phyloP scores from a whole-genome alignment of 2,329 filamentous ascomycete genomes.

The Colletotrichum echinochloae region DNA sequence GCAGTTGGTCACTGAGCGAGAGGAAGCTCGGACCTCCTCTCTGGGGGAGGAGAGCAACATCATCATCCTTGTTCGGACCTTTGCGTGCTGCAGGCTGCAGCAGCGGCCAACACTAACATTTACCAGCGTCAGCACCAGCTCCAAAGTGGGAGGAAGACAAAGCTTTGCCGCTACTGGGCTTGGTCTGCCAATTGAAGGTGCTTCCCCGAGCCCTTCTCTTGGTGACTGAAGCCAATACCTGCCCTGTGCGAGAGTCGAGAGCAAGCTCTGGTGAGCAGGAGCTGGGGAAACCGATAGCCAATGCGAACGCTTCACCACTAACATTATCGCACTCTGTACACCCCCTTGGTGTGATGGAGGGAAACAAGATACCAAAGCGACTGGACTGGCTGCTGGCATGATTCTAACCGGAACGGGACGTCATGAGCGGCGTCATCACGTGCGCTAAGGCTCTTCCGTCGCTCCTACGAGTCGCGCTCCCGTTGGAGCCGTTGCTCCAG shows the following conservation, averaged over 20 bases:
- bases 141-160: slow-evolving; percentile 5
- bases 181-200: neutral
- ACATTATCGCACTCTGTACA: neutral
- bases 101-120: neutral
- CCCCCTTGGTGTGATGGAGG: slow-evolving; percentile 8
- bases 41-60: slow-evolving; percentile 24
- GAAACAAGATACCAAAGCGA: neutral
- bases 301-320: slow-evolving; percentile 12
- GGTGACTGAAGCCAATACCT: neutral
- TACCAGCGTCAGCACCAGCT: slow-evolving; percentile 1
- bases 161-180: neutral
- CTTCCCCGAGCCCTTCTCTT: neutral
- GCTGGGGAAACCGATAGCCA: slow-evolving; percentile 28
- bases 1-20: slow-evolving; percentile 36
- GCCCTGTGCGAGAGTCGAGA: slow-evolving; percentile 36
- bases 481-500: neutral
- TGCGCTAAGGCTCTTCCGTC: slow-evolving; percentile 27
- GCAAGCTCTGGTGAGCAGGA: slow-evolving; percentile 3
- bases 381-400: slow-evolving; percentile 28
- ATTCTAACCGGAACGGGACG: slow-evolving; percentile 30
- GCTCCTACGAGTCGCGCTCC: slow-evolving; percentile 21
- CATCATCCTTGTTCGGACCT: slow-evolving; percentile 40
- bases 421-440: slow-evolving; percentile 40
- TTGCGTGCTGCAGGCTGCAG: slow-evolving; percentile 22
- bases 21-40: slow-evolving; percentile 37